A percentile compares a stretch with the other conserved stretches of the same genome.
Evolutionary conservation across 164 flowering plant species (phyloP).

Genomic region (Magnolia officinalis): DNA sequence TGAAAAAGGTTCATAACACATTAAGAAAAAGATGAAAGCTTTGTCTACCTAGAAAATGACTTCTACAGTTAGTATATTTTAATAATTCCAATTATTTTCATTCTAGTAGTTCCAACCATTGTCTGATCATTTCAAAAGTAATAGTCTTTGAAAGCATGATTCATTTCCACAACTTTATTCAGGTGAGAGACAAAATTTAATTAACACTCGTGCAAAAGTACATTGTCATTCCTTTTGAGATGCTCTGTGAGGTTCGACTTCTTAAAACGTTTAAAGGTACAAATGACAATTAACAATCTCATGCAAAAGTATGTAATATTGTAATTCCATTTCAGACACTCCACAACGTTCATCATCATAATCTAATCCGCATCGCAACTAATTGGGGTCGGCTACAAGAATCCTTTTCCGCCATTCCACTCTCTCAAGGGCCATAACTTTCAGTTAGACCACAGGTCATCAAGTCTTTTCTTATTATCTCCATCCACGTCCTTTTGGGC

Average conservation of each 20-base stretch:
- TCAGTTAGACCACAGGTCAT: too few relatives aligned
- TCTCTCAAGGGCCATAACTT: too few relatives aligned
- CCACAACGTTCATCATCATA: neutral
- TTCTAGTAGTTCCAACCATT: neutral
- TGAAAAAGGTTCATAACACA: too few relatives aligned
- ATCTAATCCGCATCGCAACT: too few relatives aligned
- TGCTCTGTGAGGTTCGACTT: neutral
- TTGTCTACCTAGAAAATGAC: neutral
- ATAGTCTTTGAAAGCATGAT: neutral
- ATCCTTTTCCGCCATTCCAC: too few relatives aligned
- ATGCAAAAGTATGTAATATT: neutral
- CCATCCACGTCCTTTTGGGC: too few relatives aligned
- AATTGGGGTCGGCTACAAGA: too few relatives aligned
- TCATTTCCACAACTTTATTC: neutral
- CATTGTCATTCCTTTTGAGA: neutral
- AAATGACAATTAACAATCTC: neutral
- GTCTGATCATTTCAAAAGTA: neutral
- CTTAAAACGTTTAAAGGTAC: neutral
- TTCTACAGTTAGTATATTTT: neutral
- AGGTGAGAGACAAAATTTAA: neutral
- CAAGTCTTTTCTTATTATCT: too few relatives aligned
- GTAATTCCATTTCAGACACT: neutral
- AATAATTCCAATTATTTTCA: neutral
- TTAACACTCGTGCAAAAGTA: neutral
- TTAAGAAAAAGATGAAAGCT: neutral